Evolutionary conservation across 306 rosid species (phyloP).

Genomic region (Malus sieversii): DNA sequence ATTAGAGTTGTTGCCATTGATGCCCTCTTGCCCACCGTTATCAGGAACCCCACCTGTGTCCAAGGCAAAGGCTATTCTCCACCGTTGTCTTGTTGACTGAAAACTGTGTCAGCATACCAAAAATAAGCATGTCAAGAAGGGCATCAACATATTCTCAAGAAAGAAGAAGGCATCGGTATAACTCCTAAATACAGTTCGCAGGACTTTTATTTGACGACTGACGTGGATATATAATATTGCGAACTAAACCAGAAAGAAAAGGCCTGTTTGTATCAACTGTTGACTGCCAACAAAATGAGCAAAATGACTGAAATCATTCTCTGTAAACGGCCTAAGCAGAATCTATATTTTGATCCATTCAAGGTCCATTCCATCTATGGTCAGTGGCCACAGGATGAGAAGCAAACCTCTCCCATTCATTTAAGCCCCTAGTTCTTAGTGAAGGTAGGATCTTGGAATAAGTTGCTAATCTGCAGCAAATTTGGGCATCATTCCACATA

Average conservation of each 20-base stretch:
- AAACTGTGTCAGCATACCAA: conserved; percentile 42
- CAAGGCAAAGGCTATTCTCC: conserved; percentile 69
- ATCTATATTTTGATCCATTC: background rate
- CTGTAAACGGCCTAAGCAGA: background rate
- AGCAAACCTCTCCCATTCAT: background rate
- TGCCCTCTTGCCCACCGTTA: conserved; percentile 53
- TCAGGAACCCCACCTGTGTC: conserved; percentile 71
- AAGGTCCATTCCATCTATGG: background rate
- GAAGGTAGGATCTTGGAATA: background rate
- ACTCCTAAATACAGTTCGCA: background rate
- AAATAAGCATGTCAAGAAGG: conserved; percentile 18
- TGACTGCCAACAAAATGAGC: background rate
- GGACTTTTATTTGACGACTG: background rate
- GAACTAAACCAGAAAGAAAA: background rate
- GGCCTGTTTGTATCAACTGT: background rate
- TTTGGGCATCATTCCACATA: background rate
- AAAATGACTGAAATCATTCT: conserved; percentile 3
- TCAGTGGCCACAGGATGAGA: background rate
- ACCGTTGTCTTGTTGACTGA: conserved; percentile 35
- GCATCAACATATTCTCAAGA: background rate
- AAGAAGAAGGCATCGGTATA: background rate
- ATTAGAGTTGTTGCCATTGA: conserved; percentile 41
- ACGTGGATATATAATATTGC: background rate
- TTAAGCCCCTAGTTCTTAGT: background rate
- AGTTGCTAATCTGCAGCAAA: background rate